phyloP scores from a whole-genome alignment of 2,329 filamentous ascomycete species.

The Xylariaceae sp. region DNA sequence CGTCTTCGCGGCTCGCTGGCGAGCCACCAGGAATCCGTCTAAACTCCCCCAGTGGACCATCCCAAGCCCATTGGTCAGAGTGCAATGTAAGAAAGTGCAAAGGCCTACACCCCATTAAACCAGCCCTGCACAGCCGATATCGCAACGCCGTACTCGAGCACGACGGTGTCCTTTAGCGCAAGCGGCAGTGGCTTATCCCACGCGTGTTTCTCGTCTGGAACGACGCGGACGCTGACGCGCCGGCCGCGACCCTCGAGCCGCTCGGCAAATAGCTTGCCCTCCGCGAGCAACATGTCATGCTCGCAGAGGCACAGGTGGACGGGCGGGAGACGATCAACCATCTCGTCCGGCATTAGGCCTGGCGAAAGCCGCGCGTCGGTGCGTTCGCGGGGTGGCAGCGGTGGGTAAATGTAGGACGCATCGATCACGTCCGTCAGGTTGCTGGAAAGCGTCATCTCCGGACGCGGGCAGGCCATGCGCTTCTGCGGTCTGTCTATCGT shows the following conservation, averaged over 20 bases:
- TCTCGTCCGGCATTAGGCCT: constrained; percentile 28
- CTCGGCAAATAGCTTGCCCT: constrained; percentile 28
- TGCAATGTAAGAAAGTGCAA: not conserved
- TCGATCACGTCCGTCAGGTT: constrained; percentile 59
- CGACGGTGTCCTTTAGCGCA: constrained; percentile 41
- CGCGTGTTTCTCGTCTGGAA: constrained; percentile 44
- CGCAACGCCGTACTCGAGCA: constrained; percentile 45
- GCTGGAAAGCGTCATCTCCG: constrained; percentile 54
- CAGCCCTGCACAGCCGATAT: constrained; percentile 40
- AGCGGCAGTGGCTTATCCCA: constrained; percentile 48
- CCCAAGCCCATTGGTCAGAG: too few species aligned
- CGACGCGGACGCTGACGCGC: constrained; percentile 40
- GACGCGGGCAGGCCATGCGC: constrained; percentile 47
- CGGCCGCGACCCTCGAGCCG: constrained; percentile 27
- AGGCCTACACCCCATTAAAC: constrained; percentile 18
- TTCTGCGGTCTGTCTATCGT: constrained; percentile 53
- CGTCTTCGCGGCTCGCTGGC: too few species aligned
- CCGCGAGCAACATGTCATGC: constrained; percentile 33
- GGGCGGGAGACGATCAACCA: constrained; percentile 25
- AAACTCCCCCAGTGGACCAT: too few species aligned
- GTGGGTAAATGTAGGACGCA: constrained; percentile 54
- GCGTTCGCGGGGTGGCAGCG: constrained; percentile 40
- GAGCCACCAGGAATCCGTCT: too few species aligned
- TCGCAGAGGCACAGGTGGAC: constrained; percentile 30
- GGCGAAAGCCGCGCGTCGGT: constrained; percentile 53